Base-by-base conservation (phyloP, 108 stramenopile genomes). In the Cyclotella distinguenda region DNA sequence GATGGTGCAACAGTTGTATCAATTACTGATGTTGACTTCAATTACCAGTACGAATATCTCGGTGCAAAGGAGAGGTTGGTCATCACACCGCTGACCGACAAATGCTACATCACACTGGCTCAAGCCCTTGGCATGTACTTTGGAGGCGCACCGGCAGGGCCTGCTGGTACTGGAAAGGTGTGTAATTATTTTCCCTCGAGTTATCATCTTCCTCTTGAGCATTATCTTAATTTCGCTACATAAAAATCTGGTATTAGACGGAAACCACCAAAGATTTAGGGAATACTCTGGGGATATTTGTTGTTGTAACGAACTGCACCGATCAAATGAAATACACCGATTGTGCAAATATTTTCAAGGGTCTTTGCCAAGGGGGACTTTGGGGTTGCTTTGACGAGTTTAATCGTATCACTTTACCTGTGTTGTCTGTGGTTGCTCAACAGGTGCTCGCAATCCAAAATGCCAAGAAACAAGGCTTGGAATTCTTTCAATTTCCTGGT, bases 301-400 rank as follows among this genome's bases (percentile, higher is more conserved):
- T 95, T 42, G 91, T 95, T 30, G 95, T 95, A 3, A 94, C 91
- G 0, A 95, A 95, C 73, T 95, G 95, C 61, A 91, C 87, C 8
- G 91, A 92, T 62, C 93, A 95, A 78, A 89, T 93, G 82, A 86
- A 82, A 65, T 94, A 94, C 83, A 86, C 83, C 3, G 95, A 95
- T 74, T 94, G 91, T 54, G 95, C 91, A 12, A 95, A 95, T 70
- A 95, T 95, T 58, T 95, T 94, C 82, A 95, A 95, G 79, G 95
- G 95, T 19, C 81, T 95, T 12, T 94, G 91, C 60, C 87, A 89
- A 65, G 89, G 87, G 18, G 95, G 93, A 16, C 70, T 95, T 12
- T 95, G 95, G 95, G 95, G 95, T 27, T 95, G 95, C 61, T 95
- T 95, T 70, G 95, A 95, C 55, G 95, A 95, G 74, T 95, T 95